Evolutionary conservation across 2,329 filamentous ascomycete species (phyloP), one percentile per base, ranked within the genome.

Genomic region (Tolypocladium ophioglossoides): DNA sequence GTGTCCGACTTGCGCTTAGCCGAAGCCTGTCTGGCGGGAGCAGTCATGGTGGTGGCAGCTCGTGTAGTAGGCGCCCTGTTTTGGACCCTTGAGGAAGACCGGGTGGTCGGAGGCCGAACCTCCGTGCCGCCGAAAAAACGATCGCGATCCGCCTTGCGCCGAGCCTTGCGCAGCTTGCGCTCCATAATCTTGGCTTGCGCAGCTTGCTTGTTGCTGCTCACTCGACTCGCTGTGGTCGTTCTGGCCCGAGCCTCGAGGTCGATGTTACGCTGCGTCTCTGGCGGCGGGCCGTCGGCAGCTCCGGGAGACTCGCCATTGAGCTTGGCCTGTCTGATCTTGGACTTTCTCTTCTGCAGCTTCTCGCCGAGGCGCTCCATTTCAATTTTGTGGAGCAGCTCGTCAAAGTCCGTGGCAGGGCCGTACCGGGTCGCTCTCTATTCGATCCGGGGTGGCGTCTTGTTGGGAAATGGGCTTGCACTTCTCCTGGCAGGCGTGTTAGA

Each of bases 361-460:
- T 39, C 27, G 38, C 56, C 44, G 22, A 30, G 38, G 4, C 41
- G 40, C 10, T 52, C 51, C 44, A 53, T 55, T 12, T 58, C 54
- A 10, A 59, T 46, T 44, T 59, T 55, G 47, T 46, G 54, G 12
- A 66, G 18, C 37, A 63, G 55, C 49, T 58, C 58, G 41, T 68
- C 66, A 55, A 65, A 66, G 52, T 60, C 57, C 56, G 63, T 58
- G 56, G 55, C 62, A 57, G 62, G 62, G 61, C 67, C 66, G 56
- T 61, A 65, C 58, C 66, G 64, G 57, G 63, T 56, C 62, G 67
- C 62, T 60, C 61, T 62, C 68, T 73, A 74, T 61, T 74, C 71
- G 61, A 74, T 74, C 58, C 72, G 70, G 58, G 72, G 72, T 11
- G 72, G 71, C 59, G 70, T 73, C 62, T 72, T 72, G 60, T 63